Conservation (phyloP, 257 asterid species). For the Solanum gandarillasii region DNA sequence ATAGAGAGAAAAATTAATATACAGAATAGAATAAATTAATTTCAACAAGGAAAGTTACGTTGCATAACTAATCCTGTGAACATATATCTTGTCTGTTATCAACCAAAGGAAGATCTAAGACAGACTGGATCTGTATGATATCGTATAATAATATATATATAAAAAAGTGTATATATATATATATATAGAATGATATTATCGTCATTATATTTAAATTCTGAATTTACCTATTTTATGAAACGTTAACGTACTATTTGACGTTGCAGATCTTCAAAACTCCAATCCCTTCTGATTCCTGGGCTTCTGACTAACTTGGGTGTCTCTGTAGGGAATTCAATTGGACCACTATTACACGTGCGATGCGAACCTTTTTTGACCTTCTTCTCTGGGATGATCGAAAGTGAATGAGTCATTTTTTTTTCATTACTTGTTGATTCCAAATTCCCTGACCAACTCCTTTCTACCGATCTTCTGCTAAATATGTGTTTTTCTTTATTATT, state of each 20-base stretch:
- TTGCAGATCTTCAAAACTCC: conserved; percentile 32
- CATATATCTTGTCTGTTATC: not conserved
- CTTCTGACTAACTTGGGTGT: conserved; percentile 32
- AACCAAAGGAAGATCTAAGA: not conserved
- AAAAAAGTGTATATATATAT: not conserved
- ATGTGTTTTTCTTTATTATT: not conserved
- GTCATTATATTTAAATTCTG: not conserved
- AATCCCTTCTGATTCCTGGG: conserved; percentile 39
- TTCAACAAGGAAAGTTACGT: not conserved
- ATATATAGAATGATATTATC: not conserved
- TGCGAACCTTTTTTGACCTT: not conserved
- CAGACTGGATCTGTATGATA: not conserved
- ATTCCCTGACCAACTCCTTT: conserved; percentile 37
- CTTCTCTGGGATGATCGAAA: not conserved
- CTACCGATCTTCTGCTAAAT: conserved; percentile 7
- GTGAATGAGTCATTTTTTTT: conserved; percentile 4
- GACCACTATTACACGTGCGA: conserved; percentile 2
- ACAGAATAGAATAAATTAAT: not conserved
- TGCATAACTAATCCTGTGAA: not conserved
- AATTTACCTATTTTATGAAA: not conserved
- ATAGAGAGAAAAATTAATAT: not conserved
- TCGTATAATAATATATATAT: not conserved
- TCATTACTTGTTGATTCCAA: not conserved
- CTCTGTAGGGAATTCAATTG: not conserved
- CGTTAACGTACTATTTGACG: not conserved